phyloP scores from a whole-genome alignment of 2,329 filamentous ascomycete species.

The Xylariaceae sp. region DNA sequence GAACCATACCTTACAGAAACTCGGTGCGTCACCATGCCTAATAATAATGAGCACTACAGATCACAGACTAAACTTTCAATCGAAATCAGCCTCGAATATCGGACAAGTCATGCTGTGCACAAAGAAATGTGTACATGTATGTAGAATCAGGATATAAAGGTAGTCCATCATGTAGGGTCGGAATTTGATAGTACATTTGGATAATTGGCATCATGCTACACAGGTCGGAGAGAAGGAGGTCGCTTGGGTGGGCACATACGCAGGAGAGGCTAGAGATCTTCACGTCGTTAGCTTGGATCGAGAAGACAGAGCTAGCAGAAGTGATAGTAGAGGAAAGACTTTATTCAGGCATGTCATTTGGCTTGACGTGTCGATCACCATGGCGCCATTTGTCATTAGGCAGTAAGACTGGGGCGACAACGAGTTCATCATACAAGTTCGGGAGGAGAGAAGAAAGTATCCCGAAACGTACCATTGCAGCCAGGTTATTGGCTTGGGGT shows the following conservation, averaged over 20 bases:
- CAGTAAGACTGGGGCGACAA: conserved; percentile 60
- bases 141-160: conserved; percentile 7
- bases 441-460: neutral
- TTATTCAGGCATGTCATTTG: conserved; percentile 47
- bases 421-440: conserved; percentile 48
- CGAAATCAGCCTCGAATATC: too few species aligned
- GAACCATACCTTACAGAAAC: conserved; percentile 25
- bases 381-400: conserved; percentile 31
- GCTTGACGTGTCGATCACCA: conserved; percentile 58
- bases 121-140: conserved; percentile 25
- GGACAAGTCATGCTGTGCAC: neutral
- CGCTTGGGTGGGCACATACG: neutral
- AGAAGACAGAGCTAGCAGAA: neutral
- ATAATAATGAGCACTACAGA: neutral
- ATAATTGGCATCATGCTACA: conserved; percentile 39
- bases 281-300: conserved; percentile 19
- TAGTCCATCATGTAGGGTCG: conserved; percentile 41
- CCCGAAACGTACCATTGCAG: neutral
- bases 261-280: neutral
- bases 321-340: conserved; percentile 4
- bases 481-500: too few species aligned
- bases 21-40: too few species aligned
- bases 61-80: too few species aligned
- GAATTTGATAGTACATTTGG: conserved; percentile 46
- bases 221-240: neutral